phyloP scores from a whole-genome alignment of 345 rosid genomes.

The Euphorbia pulcherrima region DNA sequence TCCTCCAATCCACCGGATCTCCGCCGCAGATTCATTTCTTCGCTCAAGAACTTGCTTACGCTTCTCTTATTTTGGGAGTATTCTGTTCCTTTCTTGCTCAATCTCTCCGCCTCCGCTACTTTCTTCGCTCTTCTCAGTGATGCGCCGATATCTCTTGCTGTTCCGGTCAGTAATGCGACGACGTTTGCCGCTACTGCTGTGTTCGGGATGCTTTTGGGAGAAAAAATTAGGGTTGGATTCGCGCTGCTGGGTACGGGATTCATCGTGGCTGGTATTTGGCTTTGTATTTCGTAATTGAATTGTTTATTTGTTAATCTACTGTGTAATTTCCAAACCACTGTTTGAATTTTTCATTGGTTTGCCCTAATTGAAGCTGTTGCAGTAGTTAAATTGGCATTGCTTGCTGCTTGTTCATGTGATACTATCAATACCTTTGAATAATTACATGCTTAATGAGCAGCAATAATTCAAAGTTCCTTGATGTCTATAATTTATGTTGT shows the following conservation, averaged over 20 bases:
- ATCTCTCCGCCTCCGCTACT: conserved; percentile 84
- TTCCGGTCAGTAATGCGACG: conserved; percentile 86
- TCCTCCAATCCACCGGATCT: conserved; percentile 22
- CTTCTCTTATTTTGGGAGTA: conserved; percentile 87
- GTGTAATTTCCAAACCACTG: too few relatives aligned
- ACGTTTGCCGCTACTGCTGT: conserved; percentile 90
- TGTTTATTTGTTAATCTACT: not conserved
- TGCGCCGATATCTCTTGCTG: conserved; percentile 76
- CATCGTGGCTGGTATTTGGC: conserved; percentile 74
- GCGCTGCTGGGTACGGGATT: conserved; percentile 61
- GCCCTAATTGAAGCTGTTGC: not conserved
- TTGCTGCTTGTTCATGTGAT: conserved; percentile 4
- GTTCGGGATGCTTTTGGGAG: conserved; percentile 67
- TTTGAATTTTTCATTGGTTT: not conserved
- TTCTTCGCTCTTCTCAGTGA: conserved; percentile 71
- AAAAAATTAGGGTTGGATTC: conserved; percentile 51
- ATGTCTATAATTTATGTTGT: not conserved
- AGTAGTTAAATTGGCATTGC: not conserved
- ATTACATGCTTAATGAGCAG: not conserved
- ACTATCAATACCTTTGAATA: too few relatives aligned
- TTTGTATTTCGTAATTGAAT: conserved; percentile 49
- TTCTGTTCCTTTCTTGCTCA: conserved; percentile 71
- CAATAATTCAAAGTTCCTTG: not conserved
- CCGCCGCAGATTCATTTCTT: conserved; percentile 35
- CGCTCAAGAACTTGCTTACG: conserved; percentile 44